Percentiles rank a stretch among this genome's conserved stretches.
Conservation (phyloP, 352 stramenopile genomes). For the Pythium aristosporum region DNA sequence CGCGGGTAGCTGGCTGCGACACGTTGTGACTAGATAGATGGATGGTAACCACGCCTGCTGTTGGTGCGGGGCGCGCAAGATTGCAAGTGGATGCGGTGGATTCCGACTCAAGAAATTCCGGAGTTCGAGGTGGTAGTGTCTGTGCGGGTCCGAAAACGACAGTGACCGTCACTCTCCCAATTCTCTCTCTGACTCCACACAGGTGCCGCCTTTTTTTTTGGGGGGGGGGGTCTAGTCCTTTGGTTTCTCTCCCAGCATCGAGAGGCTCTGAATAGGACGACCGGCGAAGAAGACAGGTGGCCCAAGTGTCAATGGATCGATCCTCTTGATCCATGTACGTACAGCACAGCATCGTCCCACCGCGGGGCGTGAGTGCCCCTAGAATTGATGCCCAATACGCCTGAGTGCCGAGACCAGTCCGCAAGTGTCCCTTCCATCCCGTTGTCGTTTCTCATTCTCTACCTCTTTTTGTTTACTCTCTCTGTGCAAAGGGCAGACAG, state of each 20-base stretch:
- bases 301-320: too few species aligned
- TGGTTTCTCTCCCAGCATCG: too few species aligned
- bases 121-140: too few species aligned
- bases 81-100: background rate
- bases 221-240: too few species aligned
- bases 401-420: background rate
- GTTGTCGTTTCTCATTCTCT: background rate
- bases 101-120: background rate
- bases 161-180: too few species aligned
- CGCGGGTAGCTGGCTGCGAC: background rate
- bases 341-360: background rate
- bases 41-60: background rate
- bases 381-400: background rate
- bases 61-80: background rate
- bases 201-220: too few species aligned
- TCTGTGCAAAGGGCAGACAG: background rate
- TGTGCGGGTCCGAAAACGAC: too few species aligned
- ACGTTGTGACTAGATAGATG: background rate
- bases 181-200: too few species aligned
- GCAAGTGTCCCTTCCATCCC: background rate
- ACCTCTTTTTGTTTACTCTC: background rate
- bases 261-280: too few species aligned
- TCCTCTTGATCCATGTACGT: background rate
- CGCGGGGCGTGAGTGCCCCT: background rate
- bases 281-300: too few species aligned